Evolutionary conservation across 73 alveolate species (phyloP), one percentile per base, ranked within the genome.

Genomic region (Tetrahymena thermophila): DNA sequence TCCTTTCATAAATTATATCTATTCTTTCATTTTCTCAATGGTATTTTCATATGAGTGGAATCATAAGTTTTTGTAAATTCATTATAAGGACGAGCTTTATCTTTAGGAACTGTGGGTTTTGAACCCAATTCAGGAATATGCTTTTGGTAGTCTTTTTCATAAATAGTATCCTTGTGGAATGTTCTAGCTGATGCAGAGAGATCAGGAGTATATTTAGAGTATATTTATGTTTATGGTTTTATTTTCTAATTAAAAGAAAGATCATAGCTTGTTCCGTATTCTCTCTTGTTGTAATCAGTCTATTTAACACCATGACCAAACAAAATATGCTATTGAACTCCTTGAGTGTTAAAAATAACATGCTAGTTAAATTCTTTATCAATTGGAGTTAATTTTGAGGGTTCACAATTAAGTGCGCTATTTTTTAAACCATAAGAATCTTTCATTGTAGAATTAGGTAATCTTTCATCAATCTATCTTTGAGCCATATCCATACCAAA

Each of bases 291-390:
- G 0, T 38, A 35, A 56, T 85, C 97, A 89, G 93, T 85, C 23
- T 93, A 7, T n/a, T 95, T 57, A n/a, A 85, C 93, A 35, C 97
- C 97, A 95, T 95, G 97, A n/a, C 97, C 97, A 44, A 95, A 28
- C 35, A 95, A 56, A 35, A 95, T 44, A 85, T 95, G 97, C 44
- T 95, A 85, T 94, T 95, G 58, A 85, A 95, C 71, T 35, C 97
- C 97, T 85, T 93, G 55, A 89, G 93, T 94, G 23, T 85, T 89
- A 56, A 95, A 95, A n/a, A 43, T 93, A 21, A 85, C 84, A 85
- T 95, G 94, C 84, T 95, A 93, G 34, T 95, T 50, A 44, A 85
- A 85, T 95, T 95, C 97, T 35, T 89, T 95, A 56, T 95, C 97
- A 55, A 85, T 93, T 2, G 71, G 42, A 40, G 97, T 89, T 85